A percentile compares a stretch with the other conserved stretches of the same genome.
phyloP scores from a whole-genome alignment of 2,329 filamentous ascomycete genomes.

The Thermochaetoides dissita region DNA sequence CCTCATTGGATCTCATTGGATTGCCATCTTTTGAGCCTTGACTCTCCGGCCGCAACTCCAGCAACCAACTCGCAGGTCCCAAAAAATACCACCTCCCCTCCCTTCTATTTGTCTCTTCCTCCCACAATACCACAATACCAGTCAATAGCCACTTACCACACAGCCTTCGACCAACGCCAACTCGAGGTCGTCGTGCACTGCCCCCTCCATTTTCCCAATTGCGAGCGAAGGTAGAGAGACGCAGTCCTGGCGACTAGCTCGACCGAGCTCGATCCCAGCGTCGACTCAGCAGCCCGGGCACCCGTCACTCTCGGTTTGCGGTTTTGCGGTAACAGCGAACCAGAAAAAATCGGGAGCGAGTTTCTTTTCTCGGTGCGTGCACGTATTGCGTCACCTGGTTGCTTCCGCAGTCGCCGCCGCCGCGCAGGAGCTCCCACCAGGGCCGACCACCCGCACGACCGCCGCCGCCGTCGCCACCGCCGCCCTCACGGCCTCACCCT shows the following conservation, averaged over 20 bases:
- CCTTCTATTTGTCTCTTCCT: too few relatives aligned
- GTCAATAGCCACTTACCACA: neutral
- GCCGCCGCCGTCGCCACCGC: too few relatives aligned
- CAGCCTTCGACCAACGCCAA: slow-evolving; percentile 2
- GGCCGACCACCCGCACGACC: neutral
- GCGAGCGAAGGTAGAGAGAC: slow-evolving; percentile 3
- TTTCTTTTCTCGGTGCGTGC: neutral
- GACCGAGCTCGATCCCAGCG: too few relatives aligned
- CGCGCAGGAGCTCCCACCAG: slow-evolving; percentile 4
- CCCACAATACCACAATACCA: too few relatives aligned
- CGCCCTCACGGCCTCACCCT: neutral
- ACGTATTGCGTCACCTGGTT: slow-evolving; percentile 12
- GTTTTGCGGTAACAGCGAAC: slow-evolving; percentile 2
- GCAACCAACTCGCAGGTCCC: too few relatives aligned
- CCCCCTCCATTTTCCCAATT: neutral
- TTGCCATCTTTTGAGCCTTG: too few relatives aligned
- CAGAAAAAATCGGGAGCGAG: neutral
- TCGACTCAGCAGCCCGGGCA: too few relatives aligned
- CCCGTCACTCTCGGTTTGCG: neutral
- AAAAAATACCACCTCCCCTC: too few relatives aligned
- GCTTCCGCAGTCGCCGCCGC: slow-evolving; percentile 1
- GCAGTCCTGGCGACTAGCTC: too few relatives aligned
- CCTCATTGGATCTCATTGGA: too few relatives aligned
- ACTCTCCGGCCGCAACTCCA: too few relatives aligned
- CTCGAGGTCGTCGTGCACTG: neutral